Evolutionary conservation across 805 yeast genomes (phyloP).

Genomic region (Kazachstania psychrophila): DNA sequence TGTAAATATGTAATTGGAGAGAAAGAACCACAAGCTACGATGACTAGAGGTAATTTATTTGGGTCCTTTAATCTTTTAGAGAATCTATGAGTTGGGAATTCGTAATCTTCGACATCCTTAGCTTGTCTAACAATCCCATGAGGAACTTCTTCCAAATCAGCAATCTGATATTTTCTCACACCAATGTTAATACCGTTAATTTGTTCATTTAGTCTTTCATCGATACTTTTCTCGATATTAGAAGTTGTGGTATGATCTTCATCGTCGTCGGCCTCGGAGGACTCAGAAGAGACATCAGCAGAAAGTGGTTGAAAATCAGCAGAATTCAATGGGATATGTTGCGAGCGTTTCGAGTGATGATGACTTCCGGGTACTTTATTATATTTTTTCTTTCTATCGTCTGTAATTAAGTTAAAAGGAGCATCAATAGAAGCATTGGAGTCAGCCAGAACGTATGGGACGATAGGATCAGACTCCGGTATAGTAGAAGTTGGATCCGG

Average conservation of each 20-base stretch:
- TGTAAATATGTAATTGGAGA: slow-evolving; percentile 93
- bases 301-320: slow-evolving; percentile 51
- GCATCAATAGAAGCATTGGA: slow-evolving; percentile 63
- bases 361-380: background rate
- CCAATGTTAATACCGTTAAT: slow-evolving; percentile 20
- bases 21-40: slow-evolving; percentile 96
- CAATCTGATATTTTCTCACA: slow-evolving; percentile 52
- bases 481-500: slow-evolving; percentile 58
- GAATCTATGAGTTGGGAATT: slow-evolving; percentile 82
- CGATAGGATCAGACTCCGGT: slow-evolving; percentile 69
- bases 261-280: background rate
- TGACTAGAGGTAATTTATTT: slow-evolving; percentile 77
- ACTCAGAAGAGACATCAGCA: slow-evolving; percentile 32
- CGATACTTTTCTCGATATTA: background rate
- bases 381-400: slow-evolving; percentile 5
- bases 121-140: slow-evolving; percentile 90
- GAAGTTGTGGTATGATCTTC: slow-evolving; percentile 1
- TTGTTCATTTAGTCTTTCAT: slow-evolving; percentile 2
- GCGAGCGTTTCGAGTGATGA: slow-evolving; percentile 6
- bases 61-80: slow-evolving; percentile 61
- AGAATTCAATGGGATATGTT: slow-evolving; percentile 43
- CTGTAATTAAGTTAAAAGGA: slow-evolving; percentile 32
- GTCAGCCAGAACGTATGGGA: slow-evolving; percentile 71
- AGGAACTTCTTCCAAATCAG: slow-evolving; percentile 95
- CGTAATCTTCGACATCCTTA: slow-evolving; percentile 52